These are phyloP conservation scores for Cairneyella variabilis DNA, from an alignment of 495 filamentous ascomycete species.

Conservation along the genomic window DNA sequence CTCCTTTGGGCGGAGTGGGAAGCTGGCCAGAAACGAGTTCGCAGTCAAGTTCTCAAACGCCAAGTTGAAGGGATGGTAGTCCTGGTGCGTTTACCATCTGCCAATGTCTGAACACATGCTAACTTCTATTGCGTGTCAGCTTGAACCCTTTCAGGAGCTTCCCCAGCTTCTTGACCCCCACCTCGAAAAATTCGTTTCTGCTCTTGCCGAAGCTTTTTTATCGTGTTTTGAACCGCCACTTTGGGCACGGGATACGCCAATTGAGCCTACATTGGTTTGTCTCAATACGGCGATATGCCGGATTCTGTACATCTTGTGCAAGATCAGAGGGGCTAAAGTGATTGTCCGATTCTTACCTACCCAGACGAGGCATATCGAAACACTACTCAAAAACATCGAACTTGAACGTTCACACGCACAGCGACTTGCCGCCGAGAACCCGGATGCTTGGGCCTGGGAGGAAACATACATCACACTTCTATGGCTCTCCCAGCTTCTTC, in stretches of 20 bases:
- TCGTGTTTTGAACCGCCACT: constrained; percentile 47
- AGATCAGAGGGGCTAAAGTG: constrained; percentile 89
- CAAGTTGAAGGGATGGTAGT: constrained; percentile 42
- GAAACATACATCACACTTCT: constrained; percentile 83
- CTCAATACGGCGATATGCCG: constrained; percentile 71
- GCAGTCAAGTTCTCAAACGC: constrained; percentile 38
- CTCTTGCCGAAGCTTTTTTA: constrained; percentile 70
- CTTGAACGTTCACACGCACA: constrained; percentile 15
- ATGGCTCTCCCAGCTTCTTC: constrained; percentile 88
- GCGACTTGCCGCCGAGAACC: constrained; percentile 14
- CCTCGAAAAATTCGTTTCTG: constrained; percentile 67
- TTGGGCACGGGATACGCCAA: no score
- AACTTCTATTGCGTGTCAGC: constrained; percentile 47
- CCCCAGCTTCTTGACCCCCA: constrained; percentile 94
- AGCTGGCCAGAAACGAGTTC: constrained; percentile 25
- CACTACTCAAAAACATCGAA: constrained; percentile 65
- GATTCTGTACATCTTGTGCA: constrained; percentile 87
- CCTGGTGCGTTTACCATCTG: constrained; percentile 31
- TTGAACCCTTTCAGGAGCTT: constrained; percentile 93
- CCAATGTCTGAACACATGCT: not conserved
- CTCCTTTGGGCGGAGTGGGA: constrained; percentile 45
- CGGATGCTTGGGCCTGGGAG: constrained; percentile 63
- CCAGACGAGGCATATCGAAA: constrained; percentile 78
- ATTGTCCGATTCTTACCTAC: constrained; percentile 86
- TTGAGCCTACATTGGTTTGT: no score